phyloP scores from a whole-genome alignment of 2,329 filamentous ascomycete species.

The Magnaporthales sp. region DNA sequence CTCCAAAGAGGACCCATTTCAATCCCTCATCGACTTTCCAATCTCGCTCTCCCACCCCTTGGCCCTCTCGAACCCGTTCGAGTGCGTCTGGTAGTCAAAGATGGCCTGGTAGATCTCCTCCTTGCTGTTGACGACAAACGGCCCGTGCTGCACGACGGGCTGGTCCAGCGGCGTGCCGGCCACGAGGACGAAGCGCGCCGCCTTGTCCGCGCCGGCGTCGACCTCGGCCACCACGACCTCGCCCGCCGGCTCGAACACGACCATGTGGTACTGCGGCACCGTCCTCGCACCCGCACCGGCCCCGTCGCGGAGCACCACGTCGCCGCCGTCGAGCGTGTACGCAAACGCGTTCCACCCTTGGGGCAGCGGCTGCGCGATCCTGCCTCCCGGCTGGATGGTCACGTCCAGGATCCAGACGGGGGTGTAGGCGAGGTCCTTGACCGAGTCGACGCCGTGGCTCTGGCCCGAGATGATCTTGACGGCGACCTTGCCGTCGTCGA shows the following conservation, averaged over 20 bases:
- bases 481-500: slow-evolving; percentile 63
- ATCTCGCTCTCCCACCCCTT: slow-evolving; percentile 79
- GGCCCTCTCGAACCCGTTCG: slow-evolving; percentile 75
- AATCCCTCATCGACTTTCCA: slow-evolving; percentile 61
- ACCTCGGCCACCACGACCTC: slow-evolving; percentile 68
- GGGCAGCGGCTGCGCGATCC: slow-evolving; percentile 66
- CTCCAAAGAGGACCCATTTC: slow-evolving; percentile 5
- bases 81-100: slow-evolving; percentile 61
- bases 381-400: slow-evolving; percentile 69
- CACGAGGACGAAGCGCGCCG: slow-evolving; percentile 57
- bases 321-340: slow-evolving; percentile 67
- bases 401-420: slow-evolving; percentile 95
- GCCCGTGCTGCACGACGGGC: slow-evolving; percentile 74
- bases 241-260: slow-evolving; percentile 75
- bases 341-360: slow-evolving; percentile 82
- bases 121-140: slow-evolving; percentile 68
- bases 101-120: slow-evolving; percentile 71
- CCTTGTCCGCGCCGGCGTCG: slow-evolving; percentile 51
- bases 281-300: slow-evolving; percentile 35
- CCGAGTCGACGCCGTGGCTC: slow-evolving; percentile 73
- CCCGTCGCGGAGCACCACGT: slow-evolving; percentile 51
- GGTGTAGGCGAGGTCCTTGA: slow-evolving; percentile 84
- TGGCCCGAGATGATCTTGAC: slow-evolving; percentile 89
- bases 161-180: slow-evolving; percentile 76
- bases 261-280: slow-evolving; percentile 72